Conservation (phyloP, 1,284 basidiomycete species). For the Ceratobasidium sp. region DNA sequence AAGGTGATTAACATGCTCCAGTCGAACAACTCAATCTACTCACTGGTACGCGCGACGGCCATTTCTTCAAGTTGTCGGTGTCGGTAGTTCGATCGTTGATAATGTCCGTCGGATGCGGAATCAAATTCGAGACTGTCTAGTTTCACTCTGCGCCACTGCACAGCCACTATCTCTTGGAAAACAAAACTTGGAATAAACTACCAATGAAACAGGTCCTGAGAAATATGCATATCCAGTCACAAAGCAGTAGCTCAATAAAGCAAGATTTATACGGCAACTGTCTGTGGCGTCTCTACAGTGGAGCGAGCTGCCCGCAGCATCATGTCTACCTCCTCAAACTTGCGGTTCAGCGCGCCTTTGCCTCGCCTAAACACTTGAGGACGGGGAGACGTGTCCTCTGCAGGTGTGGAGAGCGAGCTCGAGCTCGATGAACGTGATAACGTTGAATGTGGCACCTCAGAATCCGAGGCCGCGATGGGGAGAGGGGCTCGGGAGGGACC, state of each 20-base stretch:
- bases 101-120: slow-evolving; percentile 19
- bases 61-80: slow-evolving; percentile 14
- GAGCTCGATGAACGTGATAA: slow-evolving; percentile 36
- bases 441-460: slow-evolving; percentile 21
- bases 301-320: slow-evolving; percentile 43
- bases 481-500: neutral
- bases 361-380: slow-evolving; percentile 21
- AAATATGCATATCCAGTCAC: slow-evolving; percentile 8
- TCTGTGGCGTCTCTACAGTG: slow-evolving; percentile 9
- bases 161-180: slow-evolving; percentile 15
- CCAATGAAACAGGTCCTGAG: slow-evolving; percentile 6
- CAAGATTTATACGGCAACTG: slow-evolving; percentile 25
- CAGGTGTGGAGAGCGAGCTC: slow-evolving; percentile 31
- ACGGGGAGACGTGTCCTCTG: slow-evolving; percentile 22
- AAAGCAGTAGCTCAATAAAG: neutral
- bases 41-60: slow-evolving; percentile 36
- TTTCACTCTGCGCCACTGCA: slow-evolving; percentile 31
- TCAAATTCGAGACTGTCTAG: slow-evolving; percentile 31
- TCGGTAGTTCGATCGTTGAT: slow-evolving; percentile 20
- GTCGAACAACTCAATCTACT: slow-evolving; percentile 6
- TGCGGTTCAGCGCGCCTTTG: slow-evolving; percentile 41
- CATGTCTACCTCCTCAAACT: slow-evolving; percentile 36
- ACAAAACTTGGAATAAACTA: slow-evolving; percentile 18
- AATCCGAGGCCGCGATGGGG: slow-evolving; percentile 1
- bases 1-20: slow-evolving; percentile 3